These are phyloP conservation scores for Coniosporium apollinis DNA, from an alignment of 495 filamentous ascomycete species.

Conservation along the genomic window DNA sequence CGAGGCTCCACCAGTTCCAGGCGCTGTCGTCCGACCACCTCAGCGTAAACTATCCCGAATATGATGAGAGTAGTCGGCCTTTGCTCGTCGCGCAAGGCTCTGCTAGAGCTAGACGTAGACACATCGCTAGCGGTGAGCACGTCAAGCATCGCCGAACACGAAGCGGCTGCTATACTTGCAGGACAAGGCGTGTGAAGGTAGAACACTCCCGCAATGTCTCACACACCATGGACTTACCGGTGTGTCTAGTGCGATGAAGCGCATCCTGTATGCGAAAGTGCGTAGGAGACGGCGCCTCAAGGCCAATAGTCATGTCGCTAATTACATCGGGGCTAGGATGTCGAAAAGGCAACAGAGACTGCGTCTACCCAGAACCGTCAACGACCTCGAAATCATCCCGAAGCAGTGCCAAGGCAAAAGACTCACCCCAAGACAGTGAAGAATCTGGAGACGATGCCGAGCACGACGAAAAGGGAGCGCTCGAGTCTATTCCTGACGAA, in stretches of 20 bases:
- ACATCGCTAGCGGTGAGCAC: constrained; percentile 41
- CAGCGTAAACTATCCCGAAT: constrained; percentile 7
- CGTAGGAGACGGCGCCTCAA: constrained; percentile 13
- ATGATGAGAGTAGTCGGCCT: constrained; percentile 5
- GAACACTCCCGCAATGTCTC: constrained; percentile 6
- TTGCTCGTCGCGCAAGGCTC: constrained; percentile 2
- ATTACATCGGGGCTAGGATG: constrained; percentile 38
- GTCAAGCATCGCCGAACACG: constrained; percentile 89
- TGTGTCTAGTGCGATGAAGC: constrained; percentile 60
- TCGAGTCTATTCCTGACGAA: constrained; percentile 52
- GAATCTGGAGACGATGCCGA: constrained; percentile 39
- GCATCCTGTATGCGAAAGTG: constrained; percentile 76
- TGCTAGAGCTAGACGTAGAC: constrained; percentile 12
- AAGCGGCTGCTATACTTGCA: constrained; percentile 89
- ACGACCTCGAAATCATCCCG: constrained; percentile 26
- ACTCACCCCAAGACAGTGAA: constrained; percentile 21
- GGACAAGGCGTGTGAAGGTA: constrained; percentile 80
- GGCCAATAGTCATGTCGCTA: background rate
- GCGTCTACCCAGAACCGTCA: constrained; percentile 60
- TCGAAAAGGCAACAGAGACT: constrained; percentile 70
- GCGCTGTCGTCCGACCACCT: constrained; percentile 9
- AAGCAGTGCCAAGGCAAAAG: constrained; percentile 23
- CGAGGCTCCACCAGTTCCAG: constrained; percentile 7
- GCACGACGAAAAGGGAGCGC: constrained; percentile 32
- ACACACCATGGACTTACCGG: constrained; percentile 2